A percentile compares a stretch with the other conserved stretches of the same genome.
Conservation (phyloP, 768 basidiomycete genomes). For the Leucocoprinus birnbaumii region DNA sequence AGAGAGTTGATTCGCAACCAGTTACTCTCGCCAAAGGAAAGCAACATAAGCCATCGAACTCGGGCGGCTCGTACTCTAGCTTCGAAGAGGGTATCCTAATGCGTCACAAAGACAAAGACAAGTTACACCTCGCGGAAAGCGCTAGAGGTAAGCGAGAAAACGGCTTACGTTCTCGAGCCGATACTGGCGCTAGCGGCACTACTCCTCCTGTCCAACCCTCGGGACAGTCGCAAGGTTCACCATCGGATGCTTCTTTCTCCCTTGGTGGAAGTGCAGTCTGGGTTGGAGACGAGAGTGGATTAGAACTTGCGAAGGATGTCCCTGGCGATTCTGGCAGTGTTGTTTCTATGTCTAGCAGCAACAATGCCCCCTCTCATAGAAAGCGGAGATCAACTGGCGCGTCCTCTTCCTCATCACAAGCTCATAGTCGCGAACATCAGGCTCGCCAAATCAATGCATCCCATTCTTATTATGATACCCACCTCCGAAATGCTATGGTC, state of each 20-base stretch:
- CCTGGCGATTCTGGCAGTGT: conserved; percentile 40
- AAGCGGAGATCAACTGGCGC: conserved; percentile 70
- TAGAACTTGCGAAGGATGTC: conserved; percentile 47
- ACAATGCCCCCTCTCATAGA: conserved; percentile 40
- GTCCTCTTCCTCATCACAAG: conserved; percentile 68
- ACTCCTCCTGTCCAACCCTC: conserved; percentile 24
- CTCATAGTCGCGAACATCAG: conserved; percentile 37
- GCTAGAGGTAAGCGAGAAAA: conserved; percentile 32
- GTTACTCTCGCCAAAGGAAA: conserved; percentile 22
- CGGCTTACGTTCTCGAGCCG: conserved; percentile 27
- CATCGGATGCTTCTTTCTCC: conserved; percentile 72
- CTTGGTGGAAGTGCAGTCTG: conserved; percentile 81
- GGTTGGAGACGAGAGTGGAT: conserved; percentile 73
- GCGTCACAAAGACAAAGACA: conserved; percentile 31
- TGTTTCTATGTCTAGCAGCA: conserved; percentile 34
- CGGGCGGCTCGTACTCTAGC: conserved; percentile 62
- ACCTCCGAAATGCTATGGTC: conserved; percentile 43
- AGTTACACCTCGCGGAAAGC: conserved; percentile 26
- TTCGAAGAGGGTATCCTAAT: conserved; percentile 67
- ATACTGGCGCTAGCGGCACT: conserved; percentile 35
- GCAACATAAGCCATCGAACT: conserved; percentile 49
- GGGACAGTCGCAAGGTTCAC: conserved; percentile 44
- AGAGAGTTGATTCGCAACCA: conserved; percentile 24
- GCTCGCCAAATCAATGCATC: conserved; percentile 32
- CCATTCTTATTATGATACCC: conserved; percentile 43